Conservation (phyloP, 371 early-diverging fungal species). For the Coemansia linderi region DNA sequence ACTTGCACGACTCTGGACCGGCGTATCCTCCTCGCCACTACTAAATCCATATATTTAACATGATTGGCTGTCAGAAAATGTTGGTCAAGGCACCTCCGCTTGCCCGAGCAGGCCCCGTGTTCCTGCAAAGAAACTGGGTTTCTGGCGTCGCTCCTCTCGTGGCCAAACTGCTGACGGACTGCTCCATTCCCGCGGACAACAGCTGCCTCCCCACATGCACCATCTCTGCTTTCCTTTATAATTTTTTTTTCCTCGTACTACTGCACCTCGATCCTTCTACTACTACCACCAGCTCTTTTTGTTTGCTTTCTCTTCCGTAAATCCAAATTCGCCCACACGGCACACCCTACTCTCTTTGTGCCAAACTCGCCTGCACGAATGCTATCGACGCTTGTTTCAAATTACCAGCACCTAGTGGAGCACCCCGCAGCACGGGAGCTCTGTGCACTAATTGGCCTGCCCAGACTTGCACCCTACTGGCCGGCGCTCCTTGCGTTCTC, state of each 20-base stretch:
- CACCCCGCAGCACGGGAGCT: conserved; percentile 39
- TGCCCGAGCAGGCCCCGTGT: neutral
- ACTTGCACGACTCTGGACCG: neutral
- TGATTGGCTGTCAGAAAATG: too few species aligned
- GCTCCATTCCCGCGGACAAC: neutral
- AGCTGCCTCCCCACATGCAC: neutral
- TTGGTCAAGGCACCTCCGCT: neutral
- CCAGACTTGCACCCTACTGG: conserved; percentile 56
- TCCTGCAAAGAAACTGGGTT: neutral
- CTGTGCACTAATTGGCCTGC: conserved; percentile 48
- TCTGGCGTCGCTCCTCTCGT: neutral
- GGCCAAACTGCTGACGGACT: neutral
- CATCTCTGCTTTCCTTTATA: neutral
- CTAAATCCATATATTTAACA: neutral
- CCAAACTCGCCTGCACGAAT: neutral
- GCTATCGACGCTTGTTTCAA: conserved; percentile 18
- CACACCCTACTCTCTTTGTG: neutral
- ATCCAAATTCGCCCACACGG: neutral
- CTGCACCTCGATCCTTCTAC: conserved; percentile 2
- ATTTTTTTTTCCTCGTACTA: neutral
- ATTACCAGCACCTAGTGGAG: conserved; percentile 42
- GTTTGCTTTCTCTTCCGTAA: neutral
- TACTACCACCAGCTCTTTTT: neutral
- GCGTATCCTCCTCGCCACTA: neutral
- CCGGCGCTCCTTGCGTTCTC: conserved; percentile 54